phyloP scores from a whole-genome alignment of 2,329 filamentous ascomycete genomes.

The Talaromyces sp. region DNA sequence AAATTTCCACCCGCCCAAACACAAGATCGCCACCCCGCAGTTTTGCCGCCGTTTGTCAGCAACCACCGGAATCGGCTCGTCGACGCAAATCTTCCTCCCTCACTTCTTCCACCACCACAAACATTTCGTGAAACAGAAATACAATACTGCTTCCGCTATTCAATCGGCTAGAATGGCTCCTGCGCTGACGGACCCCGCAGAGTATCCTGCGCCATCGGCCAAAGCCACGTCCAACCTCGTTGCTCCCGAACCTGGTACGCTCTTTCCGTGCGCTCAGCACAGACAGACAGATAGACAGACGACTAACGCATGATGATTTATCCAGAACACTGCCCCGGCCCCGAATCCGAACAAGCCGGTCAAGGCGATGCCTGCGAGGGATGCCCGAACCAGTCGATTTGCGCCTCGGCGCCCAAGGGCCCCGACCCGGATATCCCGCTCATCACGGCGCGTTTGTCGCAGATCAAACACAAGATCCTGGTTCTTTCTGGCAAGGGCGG shows the following conservation, averaged over 20 bases:
- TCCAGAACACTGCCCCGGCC: slow-evolving; percentile 88
- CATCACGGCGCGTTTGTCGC: slow-evolving; percentile 75
- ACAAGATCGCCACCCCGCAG: not conserved
- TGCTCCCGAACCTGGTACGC: slow-evolving; percentile 74
- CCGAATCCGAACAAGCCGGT: slow-evolving; percentile 50
- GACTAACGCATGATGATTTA: not conserved
- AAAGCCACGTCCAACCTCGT: slow-evolving; percentile 79
- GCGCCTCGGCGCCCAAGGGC: slow-evolving; percentile 87
- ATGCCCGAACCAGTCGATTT: slow-evolving; percentile 94
- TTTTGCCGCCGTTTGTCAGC: not conserved
- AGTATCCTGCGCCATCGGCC: slow-evolving; percentile 69
- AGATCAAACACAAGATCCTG: slow-evolving; percentile 86
- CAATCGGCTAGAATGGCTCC: slow-evolving; percentile 60
- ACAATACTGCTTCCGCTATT: not conserved
- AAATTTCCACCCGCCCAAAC: not conserved
- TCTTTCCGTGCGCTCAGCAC: not conserved
- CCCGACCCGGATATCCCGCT: slow-evolving; percentile 90
- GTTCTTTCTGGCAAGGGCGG: slow-evolving; percentile 93
- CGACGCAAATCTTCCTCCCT: not conserved
- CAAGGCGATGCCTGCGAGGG: slow-evolving; percentile 79
- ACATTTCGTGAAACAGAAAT: no score
- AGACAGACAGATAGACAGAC: not conserved
- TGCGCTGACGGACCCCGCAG: slow-evolving; percentile 68
- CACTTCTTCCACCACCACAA: not conserved
- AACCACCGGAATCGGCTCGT: not conserved